Evolutionary conservation across 2,329 filamentous ascomycete species (phyloP).

Genomic region (Hypoxylon sp.): DNA sequence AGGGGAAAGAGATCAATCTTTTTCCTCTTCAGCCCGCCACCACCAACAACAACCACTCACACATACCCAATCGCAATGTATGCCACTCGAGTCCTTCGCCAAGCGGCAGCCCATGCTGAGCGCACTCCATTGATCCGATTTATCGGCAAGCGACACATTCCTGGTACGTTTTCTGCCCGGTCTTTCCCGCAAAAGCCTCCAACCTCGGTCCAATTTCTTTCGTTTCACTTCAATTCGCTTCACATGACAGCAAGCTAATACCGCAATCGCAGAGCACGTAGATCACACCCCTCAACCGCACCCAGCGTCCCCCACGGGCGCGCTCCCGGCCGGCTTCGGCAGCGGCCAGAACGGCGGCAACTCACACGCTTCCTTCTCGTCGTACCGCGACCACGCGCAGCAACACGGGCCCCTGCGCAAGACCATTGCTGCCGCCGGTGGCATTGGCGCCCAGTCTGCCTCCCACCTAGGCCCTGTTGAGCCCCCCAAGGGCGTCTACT

Average conservation of each 20-base stretch:
- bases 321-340: constrained; percentile 71
- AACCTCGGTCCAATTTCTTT: constrained; percentile 16
- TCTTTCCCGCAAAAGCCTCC: not conserved
- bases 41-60: constrained; percentile 14
- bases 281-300: constrained; percentile 82
- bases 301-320: constrained; percentile 76
- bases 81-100: constrained; percentile 69
- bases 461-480: constrained; percentile 79
- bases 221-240: not conserved
- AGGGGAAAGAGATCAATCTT: constrained; percentile 8
- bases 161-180: constrained; percentile 59
- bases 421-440: constrained; percentile 64
- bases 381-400: constrained; percentile 83
- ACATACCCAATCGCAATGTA: constrained; percentile 63
- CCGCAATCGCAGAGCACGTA: constrained; percentile 67
- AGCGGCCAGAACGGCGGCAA: constrained; percentile 56
- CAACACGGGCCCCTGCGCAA: constrained; percentile 82
- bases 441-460: constrained; percentile 70
- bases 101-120: constrained; percentile 71
- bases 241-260: not conserved
- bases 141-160: constrained; percentile 71
- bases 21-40: constrained; percentile 8
- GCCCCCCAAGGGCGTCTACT: constrained; percentile 81
- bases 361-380: constrained; percentile 75
- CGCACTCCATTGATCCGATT: constrained; percentile 74